phyloP scores from a whole-genome alignment of 1,284 basidiomycete species.

The Boletus hoseneyae region DNA sequence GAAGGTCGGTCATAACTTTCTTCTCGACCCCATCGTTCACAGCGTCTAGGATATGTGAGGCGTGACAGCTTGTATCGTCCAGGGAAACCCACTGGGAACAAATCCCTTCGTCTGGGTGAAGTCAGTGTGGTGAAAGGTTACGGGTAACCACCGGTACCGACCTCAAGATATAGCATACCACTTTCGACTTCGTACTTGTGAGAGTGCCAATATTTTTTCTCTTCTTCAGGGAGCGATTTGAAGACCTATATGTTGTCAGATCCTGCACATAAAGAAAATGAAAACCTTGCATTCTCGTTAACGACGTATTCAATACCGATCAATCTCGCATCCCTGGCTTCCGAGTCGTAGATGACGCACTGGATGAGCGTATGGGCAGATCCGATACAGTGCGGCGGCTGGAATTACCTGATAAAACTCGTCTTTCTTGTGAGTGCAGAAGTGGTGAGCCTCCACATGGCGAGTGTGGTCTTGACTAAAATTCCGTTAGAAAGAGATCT shows the following conservation, averaged over 20 bases:
- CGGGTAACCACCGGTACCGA: conserved; percentile 9
- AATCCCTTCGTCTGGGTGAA: conserved; percentile 29
- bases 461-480: conserved; percentile 34
- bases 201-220: conserved; percentile 52
- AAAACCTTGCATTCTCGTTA: conserved; percentile 34
- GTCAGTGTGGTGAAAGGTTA: not conserved
- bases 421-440: conserved; percentile 27
- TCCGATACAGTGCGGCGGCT: not conserved
- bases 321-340: conserved; percentile 41
- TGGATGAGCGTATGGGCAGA: conserved; percentile 12
- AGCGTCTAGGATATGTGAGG: conserved; percentile 21
- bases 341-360: conserved; percentile 47
- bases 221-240: conserved; percentile 39
- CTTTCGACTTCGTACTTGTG: conserved; percentile 49
- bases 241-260: conserved; percentile 33
- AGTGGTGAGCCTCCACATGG: conserved; percentile 33
- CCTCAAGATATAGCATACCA: conserved; percentile 43
- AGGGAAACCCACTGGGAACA: conserved; percentile 36
- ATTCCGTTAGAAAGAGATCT: not conserved
- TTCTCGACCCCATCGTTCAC: conserved; percentile 42
- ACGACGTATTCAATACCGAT: conserved; percentile 56
- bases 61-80: not conserved
- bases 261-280: not conserved
- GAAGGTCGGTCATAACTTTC: conserved; percentile 45
- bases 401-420: conserved; percentile 20